Base-by-base conservation (phyloP, 2,329 filamentous ascomycete species). In the Alternaria metachromatica region DNA sequence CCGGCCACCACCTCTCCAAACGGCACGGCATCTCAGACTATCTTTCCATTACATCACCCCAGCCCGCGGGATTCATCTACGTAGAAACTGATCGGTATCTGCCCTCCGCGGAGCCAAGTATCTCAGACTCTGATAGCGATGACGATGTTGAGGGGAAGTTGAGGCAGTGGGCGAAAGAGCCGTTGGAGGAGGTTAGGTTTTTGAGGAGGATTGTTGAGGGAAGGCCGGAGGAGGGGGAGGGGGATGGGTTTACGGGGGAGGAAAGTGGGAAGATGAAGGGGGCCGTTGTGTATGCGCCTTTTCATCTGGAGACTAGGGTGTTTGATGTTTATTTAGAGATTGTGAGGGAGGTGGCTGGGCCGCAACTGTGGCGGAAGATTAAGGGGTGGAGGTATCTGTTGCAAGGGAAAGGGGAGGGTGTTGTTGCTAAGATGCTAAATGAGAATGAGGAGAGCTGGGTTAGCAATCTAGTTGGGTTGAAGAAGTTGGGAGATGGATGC, bases 261-360 rank as follows among this genome's bases (percentile, higher is more conserved):
- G 76, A 82, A 23, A 64, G 59, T 0, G 81, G 90, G 20, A 89
- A 57, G 26, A 58, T 92, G 70, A 82, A 90, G 3, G 94, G 87
- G 0, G 87, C 94, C 67, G 86, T 97, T 5, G 89, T 93, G 1
- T 97, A 93, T 92, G 94, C 93, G n/a, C 94, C 94, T 0, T 77
- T 97, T 53, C 87, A 91, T 10, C 87, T 88, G 45, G 89, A 92
- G 0, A 76, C 85, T 0, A 82, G 79, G 6, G 85, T 84, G 0
- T 80, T 97, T 76, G 82, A 87, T 65, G 79, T 81, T 66, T 97
- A 96, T 78, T 82, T 97, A 6, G 80, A 79, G 0, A 75, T 84
- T 15, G 92, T 89, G 3, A 82, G 88, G 76, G 82, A 87, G 65
- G 83, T 82, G 58, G 89, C 90, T 0, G 92, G 90, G 1, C 83